Evolutionary conservation across 306 rosid genomes (phyloP).

Genomic region (Hippophae gyantsensis): DNA sequence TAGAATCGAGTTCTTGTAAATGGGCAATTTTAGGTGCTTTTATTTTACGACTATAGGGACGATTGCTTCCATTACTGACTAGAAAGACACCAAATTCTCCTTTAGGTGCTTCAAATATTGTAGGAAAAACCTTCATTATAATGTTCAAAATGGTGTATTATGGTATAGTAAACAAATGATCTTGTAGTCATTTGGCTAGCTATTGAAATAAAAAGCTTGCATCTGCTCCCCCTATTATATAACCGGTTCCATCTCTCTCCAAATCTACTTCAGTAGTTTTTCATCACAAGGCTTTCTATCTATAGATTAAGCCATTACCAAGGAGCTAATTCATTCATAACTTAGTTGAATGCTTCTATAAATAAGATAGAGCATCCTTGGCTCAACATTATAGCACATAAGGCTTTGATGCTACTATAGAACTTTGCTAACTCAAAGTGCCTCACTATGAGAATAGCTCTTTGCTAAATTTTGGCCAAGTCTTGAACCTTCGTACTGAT

Average conservation of each 20-base stretch:
- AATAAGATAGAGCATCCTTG: background rate
- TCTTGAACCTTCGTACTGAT: conserved; percentile 1
- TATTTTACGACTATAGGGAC: no score
- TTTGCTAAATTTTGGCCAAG: background rate
- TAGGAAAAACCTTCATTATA: no score
- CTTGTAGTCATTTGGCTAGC: background rate
- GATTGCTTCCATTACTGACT: no score
- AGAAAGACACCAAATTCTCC: no score
- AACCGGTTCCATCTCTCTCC: conserved; percentile 1
- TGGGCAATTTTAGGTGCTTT: no score
- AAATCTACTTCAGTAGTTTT: conserved; percentile 7
- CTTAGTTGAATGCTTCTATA: conserved; percentile 7
- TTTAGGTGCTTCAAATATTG: no score
- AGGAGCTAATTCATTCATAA: background rate
- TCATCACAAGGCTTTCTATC: conserved; percentile 5
- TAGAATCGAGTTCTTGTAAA: no score
- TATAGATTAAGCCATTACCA: conserved; percentile 8
- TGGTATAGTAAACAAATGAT: background rate
- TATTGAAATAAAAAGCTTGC: conserved; percentile 3
- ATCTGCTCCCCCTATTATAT: conserved; percentile 3
- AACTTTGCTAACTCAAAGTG: no score
- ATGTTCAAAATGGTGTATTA: background rate
- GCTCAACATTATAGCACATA: conserved; percentile 5
- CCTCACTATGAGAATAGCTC: background rate
- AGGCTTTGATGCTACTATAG: conserved; percentile 5